A percentile compares a stretch with the other conserved stretches of the same genome.
phyloP scores from a whole-genome alignment of 1,139 yeast species.

The Meyerozyma smithsonii region DNA sequence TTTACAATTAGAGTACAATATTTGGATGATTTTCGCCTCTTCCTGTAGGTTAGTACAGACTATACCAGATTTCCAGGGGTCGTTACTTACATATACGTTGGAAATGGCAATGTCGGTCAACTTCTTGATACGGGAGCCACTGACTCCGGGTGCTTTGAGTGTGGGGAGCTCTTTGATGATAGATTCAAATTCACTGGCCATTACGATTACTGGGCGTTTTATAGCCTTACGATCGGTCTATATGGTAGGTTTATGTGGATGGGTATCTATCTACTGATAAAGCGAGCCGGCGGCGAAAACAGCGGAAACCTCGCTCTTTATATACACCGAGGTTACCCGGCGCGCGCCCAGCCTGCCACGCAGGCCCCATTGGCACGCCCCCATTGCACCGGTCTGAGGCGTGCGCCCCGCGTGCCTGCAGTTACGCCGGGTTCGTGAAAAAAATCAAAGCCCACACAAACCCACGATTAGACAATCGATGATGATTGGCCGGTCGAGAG shows the following conservation, averaged over 20 bases:
- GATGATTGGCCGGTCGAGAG: not conserved
- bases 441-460: not conserved
- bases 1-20: slow-evolving; percentile 64
- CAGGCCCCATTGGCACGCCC: no score
- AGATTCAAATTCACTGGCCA: slow-evolving; percentile 49
- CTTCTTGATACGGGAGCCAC: slow-evolving; percentile 90
- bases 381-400: no score
- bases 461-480: not conserved
- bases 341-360: no score
- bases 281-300: not conserved
- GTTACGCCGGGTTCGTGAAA: not conserved
- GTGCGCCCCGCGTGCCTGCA: not conserved
- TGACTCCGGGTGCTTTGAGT: slow-evolving; percentile 87
- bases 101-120: slow-evolving; percentile 73
- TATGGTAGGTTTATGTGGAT: not conserved
- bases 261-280: not conserved
- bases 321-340: not conserved
- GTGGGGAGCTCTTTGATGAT: slow-evolving; percentile 69
- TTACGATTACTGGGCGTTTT: slow-evolving; percentile 1
- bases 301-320: not conserved
- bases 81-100: slow-evolving; percentile 44
- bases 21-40: slow-evolving; percentile 56
- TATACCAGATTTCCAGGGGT: not conserved
- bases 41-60: slow-evolving; percentile 15
- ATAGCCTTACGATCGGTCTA: not conserved